Evolutionary conservation across 257 asterid genomes (phyloP), one percentile per base, ranked within the genome.

Genomic region (Scutellaria baicalensis): DNA sequence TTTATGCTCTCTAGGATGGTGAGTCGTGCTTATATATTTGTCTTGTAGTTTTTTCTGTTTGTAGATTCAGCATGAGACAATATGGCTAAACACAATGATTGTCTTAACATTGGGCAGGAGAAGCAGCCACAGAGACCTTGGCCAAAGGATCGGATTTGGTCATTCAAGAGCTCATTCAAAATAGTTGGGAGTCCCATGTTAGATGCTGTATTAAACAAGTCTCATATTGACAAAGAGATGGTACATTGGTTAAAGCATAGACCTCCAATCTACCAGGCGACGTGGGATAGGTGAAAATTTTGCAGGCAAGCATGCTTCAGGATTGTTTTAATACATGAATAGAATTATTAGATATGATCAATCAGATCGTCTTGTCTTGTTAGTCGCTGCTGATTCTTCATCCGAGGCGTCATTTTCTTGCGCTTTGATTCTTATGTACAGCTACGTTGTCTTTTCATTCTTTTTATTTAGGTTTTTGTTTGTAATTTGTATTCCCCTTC

Each of bases 121-220:
- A 94, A 85, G 84, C 97, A 88, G 71, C 84, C 88, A 0, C 97
- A 94, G 84, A 85, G 91, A 82, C 76, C 95, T 1, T 94, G 99
- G 99, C 97, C 98, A 0, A 94, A 85, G 84, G 98, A 89, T 64
- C 71, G 86, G 43, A 89, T 94, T 76, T 94, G 99, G 99, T 82
- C 97, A 31, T 94, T 88, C 85, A 85, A 83, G 75, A 82, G 81
- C 78, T 69, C 72, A 35, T 81, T 79, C 8, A 88, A 80, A 80
- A 48, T 94, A 1, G 71, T 91, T 9, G 99, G 98, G 35, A 91
- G 95, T 68, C 99, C 99, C 3, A 89, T 87, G 95, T 68, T 94
- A 36, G 98, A 94, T 69, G 88, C 93, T 8, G 81, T 88, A 36
- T 66, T 94, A 71, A 72, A 82, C 72, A 85, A 84, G 59, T 68